Evolutionary conservation across 164 flowering plant genomes (phyloP), one percentile per base, ranked within the genome.

Genomic region (Kingdonia uniflora): DNA sequence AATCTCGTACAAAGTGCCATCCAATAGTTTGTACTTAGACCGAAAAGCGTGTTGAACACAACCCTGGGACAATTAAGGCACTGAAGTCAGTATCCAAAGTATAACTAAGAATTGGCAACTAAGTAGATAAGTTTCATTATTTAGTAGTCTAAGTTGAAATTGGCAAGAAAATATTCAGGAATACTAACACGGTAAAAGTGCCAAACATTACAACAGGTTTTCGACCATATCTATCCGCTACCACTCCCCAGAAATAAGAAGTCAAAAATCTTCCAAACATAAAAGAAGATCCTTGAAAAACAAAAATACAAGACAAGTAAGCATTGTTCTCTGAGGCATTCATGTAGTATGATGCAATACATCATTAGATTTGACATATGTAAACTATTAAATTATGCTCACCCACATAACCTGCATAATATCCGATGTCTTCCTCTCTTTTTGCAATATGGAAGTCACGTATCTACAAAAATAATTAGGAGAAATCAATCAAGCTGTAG

Each of bases 251-350:
- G 0, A 74, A 56, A 29, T 80, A 42, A 51, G 96, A 80, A 23
- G 96, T 85, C 63, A 78, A 61, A 48, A 78, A 81, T 77, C 96
- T 79, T 41, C 96, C 96, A 60, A 85, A 17, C 87, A 83, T 80
- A 60, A 67, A 83, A 16, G 96, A 61, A 58, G 88, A 66, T 29
- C 91, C 95, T 85, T 38, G 51, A 58, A 17, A 57, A 58, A 44
- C 12, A 23, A 22, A 38, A 40, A 50, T n/a, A 25, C 3, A 16
- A 29, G 8, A 3, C 6, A 16, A 1, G n/a, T 16, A 16, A 19
- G n/a, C 1, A 10, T 4, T 11, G 11, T 19, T 16, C 8, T 29
- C 35, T 29, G 4, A 29, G 35, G 35, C 8, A 29, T 8, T 29
- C 6, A 4, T 3, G 35, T 29, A n/a, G 35, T 3, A 29, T 3